Conservation (phyloP, 2,329 filamentous ascomycete species). For the Ophiocordyceps robertsii region DNA sequence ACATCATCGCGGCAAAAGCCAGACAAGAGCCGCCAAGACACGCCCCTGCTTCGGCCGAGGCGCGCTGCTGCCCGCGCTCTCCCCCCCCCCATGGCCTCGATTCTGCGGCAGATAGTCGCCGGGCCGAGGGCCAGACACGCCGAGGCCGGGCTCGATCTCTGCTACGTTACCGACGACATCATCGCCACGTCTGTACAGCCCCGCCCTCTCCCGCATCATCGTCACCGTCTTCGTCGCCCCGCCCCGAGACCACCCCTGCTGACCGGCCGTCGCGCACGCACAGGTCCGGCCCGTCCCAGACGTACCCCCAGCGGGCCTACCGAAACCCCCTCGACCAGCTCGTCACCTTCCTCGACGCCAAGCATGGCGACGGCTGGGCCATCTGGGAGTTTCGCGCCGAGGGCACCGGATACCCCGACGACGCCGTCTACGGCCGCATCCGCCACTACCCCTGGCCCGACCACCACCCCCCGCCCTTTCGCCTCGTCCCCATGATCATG, state of each 20-base stretch:
- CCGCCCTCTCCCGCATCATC: background rate
- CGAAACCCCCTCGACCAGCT: slow-evolving; percentile 83
- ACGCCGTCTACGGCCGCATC: slow-evolving; percentile 72
- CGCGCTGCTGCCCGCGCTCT: background rate
- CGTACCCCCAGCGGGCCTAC: slow-evolving; percentile 84
- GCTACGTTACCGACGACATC: slow-evolving; percentile 82
- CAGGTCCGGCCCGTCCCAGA: slow-evolving; percentile 80
- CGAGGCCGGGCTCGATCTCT: slow-evolving; percentile 83
- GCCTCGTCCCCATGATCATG: slow-evolving; percentile 76
- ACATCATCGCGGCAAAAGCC: no score
- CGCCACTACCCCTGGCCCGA: slow-evolving; percentile 94
- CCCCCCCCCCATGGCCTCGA: slow-evolving; percentile 43
- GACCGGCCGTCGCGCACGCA: slow-evolving; percentile 2
- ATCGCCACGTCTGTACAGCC: slow-evolving; percentile 38
- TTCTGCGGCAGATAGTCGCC: slow-evolving; percentile 84
- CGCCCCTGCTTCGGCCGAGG: background rate
- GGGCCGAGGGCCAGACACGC: slow-evolving; percentile 72
- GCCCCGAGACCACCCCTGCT: no score
- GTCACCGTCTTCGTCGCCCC: no score
- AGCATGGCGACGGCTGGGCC: slow-evolving; percentile 74
- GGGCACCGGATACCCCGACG: slow-evolving; percentile 88
- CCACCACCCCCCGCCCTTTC: slow-evolving; percentile 91
- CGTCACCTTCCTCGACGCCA: slow-evolving; percentile 74
- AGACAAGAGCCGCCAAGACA: background rate
- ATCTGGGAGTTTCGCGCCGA: slow-evolving; percentile 98